Percentiles rank a stretch among this genome's conserved stretches.
These are phyloP conservation scores for Dactylonectria estremocensis DNA, from an alignment of 2,329 filamentous ascomycete genomes.

Conservation along the genomic window DNA sequence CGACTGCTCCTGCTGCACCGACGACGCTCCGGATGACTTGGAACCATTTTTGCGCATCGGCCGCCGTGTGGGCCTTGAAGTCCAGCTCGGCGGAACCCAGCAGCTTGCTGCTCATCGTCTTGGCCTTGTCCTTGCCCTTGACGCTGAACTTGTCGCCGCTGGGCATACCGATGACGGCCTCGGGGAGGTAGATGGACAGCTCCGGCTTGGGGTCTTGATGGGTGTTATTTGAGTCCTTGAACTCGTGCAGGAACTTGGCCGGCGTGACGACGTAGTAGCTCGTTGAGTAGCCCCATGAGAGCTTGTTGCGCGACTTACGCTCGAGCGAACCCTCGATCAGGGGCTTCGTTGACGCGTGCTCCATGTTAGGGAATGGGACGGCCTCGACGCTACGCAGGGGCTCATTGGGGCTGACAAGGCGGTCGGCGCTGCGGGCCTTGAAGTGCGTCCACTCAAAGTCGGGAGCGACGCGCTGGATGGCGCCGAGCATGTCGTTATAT, in stretches of 20 bases:
- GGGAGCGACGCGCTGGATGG: constrained; percentile 81
- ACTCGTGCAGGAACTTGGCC: constrained; percentile 92
- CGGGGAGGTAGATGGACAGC: constrained; percentile 91
- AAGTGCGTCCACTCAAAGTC: constrained; percentile 97
- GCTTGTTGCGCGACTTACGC: constrained; percentile 90
- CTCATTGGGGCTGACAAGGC: constrained; percentile 84
- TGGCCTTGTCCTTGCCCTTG: constrained; percentile 93
- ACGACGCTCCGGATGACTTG: constrained; percentile 76
- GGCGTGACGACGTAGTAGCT: constrained; percentile 94
- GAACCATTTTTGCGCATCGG: constrained; percentile 90
- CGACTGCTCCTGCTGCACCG: constrained; percentile 60
- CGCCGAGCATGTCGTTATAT: constrained; percentile 86
- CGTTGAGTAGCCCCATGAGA: constrained; percentile 81
- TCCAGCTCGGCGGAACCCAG: constrained; percentile 83
- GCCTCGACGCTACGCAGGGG: constrained; percentile 81
- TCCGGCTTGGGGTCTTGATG: constrained; percentile 85
- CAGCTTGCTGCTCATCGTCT: constrained; percentile 85
- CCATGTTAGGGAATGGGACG: constrained; percentile 90
- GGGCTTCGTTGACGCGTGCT: constrained; percentile 83
- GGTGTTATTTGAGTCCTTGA: constrained; percentile 88
- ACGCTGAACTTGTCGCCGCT: constrained; percentile 90
- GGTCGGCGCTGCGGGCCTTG: constrained; percentile 76
- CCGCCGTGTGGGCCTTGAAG: constrained; percentile 89
- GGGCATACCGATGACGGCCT: constrained; percentile 82
- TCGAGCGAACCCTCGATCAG: constrained; percentile 91